Conservation (phyloP, 164 flowering plant genomes). For the Pachysandra terminalis region DNA sequence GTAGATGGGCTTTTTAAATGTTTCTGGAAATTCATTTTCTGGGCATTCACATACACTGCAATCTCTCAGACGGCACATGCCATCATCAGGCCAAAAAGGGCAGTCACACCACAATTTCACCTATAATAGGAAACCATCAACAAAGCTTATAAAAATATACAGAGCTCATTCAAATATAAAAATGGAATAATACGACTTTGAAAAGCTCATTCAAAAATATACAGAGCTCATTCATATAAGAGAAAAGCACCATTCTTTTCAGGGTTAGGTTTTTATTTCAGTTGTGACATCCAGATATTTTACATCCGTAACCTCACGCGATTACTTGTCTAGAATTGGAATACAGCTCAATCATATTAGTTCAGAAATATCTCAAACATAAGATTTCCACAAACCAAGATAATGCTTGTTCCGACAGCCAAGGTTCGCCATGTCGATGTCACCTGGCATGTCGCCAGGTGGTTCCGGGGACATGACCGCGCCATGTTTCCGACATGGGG, state of each 20-base stretch:
- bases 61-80: slow-evolving; percentile 96
- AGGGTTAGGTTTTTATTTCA: too few relatives aligned
- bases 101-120: slow-evolving; percentile 98
- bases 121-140: slow-evolving; percentile 26
- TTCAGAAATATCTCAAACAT: background rate
- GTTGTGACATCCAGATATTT: too few relatives aligned
- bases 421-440: too few relatives aligned
- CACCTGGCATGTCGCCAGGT: too few relatives aligned
- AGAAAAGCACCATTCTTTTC: too few relatives aligned
- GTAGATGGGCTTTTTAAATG: slow-evolving; percentile 52
- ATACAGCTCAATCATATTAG: background rate
- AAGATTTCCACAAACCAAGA: background rate
- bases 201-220: background rate
- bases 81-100: slow-evolving; percentile 99
- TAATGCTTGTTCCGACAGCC: background rate
- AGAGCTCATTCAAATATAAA: background rate
- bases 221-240: background rate
- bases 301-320: background rate
- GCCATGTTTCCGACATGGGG: too few relatives aligned
- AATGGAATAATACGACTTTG: too few relatives aligned
- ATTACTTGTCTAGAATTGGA: background rate
- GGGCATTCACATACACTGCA: slow-evolving; percentile 99
- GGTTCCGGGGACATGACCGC: too few relatives aligned
- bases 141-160: background rate
- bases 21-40: slow-evolving; percentile 88